Evolutionary conservation across 2,329 filamentous ascomycete species (phyloP).

Genomic region (Cercospora berteroae): DNA sequence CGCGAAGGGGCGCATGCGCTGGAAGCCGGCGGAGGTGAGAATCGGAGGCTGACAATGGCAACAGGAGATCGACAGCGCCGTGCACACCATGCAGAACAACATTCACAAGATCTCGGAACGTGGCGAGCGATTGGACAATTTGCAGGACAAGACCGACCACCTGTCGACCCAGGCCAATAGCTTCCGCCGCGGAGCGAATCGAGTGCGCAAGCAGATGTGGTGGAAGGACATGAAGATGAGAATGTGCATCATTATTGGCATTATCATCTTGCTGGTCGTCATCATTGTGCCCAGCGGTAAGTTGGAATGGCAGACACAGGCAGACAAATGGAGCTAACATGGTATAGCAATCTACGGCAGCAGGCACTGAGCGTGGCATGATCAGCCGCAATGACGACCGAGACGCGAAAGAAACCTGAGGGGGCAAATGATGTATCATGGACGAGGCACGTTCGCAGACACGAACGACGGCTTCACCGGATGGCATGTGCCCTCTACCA

Average conservation of each 20-base stretch:
- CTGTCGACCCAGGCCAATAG: constrained; percentile 88
- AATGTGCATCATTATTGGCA: constrained; percentile 87
- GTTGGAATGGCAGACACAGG: neutral
- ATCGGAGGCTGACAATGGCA: constrained; percentile 14
- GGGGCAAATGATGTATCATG: constrained; percentile 14
- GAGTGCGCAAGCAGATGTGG: constrained; percentile 94
- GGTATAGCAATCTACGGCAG: constrained; percentile 26
- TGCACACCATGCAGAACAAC: constrained; percentile 94
- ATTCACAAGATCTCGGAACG: constrained; percentile 95
- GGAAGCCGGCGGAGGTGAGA: neutral
- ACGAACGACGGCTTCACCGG: neutral
- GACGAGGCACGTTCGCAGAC: constrained; percentile 9
- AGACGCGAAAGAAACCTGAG: constrained; percentile 13
- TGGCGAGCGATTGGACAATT: constrained; percentile 80
- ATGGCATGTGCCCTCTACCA: neutral
- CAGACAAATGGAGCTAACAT: constrained; percentile 7
- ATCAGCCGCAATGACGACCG: constrained; percentile 7
- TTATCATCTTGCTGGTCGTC: constrained; percentile 86
- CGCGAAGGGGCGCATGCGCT: constrained; percentile 12
- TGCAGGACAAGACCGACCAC: constrained; percentile 93
- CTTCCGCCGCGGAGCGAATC: constrained; percentile 93
- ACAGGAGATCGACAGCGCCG: constrained; percentile 96
- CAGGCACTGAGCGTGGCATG: constrained; percentile 16
- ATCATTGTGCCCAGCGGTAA: constrained; percentile 92
- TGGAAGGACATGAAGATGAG: constrained; percentile 99